A percentile compares a stretch with the other conserved stretches of the same genome.
These are phyloP conservation scores for Barnettozyma sucrosica DNA, from an alignment of 805 yeast species.

Conservation along the genomic window DNA sequence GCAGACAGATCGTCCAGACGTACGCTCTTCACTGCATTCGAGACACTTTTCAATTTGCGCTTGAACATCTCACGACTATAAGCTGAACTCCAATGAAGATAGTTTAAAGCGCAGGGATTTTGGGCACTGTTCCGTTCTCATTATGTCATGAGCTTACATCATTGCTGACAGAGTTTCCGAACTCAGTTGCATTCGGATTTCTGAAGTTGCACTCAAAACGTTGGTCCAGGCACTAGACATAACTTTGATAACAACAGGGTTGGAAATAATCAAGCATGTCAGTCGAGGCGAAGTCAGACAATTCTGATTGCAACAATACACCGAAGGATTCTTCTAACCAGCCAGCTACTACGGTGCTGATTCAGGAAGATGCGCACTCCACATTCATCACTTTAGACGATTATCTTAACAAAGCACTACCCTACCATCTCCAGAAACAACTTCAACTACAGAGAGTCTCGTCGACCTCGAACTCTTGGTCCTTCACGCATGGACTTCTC, in stretches of 20 bases:
- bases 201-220: background rate
- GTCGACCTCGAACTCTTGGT: conserved; percentile 36
- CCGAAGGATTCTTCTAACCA: background rate
- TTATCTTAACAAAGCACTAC: conserved; percentile 31
- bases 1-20: conserved; percentile 26
- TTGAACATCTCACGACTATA: conserved; percentile 25
- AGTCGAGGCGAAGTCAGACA: background rate
- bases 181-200: background rate
- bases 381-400: conserved; percentile 33
- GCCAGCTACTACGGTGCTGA: conserved; percentile 19
- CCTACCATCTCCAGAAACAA: conserved; percentile 30
- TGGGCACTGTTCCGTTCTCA: too few species aligned
- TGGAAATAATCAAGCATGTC: background rate
- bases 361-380: conserved; percentile 20
- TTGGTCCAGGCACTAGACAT: background rate
- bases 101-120: too few species aligned
- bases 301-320: background rate
- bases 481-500: conserved; percentile 73
- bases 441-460: conserved; percentile 20
- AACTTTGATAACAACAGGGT: too few species aligned
- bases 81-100: background rate
- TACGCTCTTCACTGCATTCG: conserved; percentile 30
- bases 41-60: conserved; percentile 27
- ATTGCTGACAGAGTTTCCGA: background rate
- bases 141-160: background rate